A percentile compares a stretch with the other conserved stretches of the same genome.
phyloP scores from a whole-genome alignment of 805 yeast species.

The Kodamaea hsintzibuensis region DNA sequence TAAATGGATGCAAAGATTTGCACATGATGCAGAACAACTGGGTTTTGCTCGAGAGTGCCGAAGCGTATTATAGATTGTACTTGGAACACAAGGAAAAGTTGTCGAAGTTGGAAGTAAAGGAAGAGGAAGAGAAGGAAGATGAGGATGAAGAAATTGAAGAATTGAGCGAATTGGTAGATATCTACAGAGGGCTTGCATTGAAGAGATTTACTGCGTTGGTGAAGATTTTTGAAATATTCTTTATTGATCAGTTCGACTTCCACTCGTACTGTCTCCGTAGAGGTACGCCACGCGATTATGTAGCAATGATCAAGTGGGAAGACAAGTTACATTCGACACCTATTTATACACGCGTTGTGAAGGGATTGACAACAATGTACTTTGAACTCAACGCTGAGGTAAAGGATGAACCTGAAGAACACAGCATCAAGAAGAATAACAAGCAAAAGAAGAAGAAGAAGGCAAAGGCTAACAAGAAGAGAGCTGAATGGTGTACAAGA shows the following conservation, averaged over 20 bases:
- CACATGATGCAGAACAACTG: constrained; percentile 90
- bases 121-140: constrained; percentile 27
- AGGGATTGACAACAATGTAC: constrained; percentile 62
- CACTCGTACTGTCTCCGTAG: constrained; percentile 88
- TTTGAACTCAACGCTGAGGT: constrained; percentile 39
- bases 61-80: constrained; percentile 68
- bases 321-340: constrained; percentile 71
- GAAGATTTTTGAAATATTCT: constrained; percentile 67
- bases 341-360: constrained; percentile 66
- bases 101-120: constrained; percentile 12
- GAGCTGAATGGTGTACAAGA: constrained; percentile 51
- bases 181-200: constrained; percentile 67
- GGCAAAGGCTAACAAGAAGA: constrained; percentile 48
- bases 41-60: constrained; percentile 85
- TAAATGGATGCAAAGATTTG: constrained; percentile 84
- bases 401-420: constrained; percentile 22
- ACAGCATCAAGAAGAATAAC: constrained; percentile 22
- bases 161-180: constrained; percentile 43
- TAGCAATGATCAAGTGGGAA: constrained; percentile 80
- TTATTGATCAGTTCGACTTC: constrained; percentile 89
- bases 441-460: constrained; percentile 62
- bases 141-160: constrained; percentile 28
- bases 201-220: constrained; percentile 73
- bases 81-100: constrained; percentile 23
- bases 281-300: constrained; percentile 85